Evolutionary conservation across 345 rosid genomes (phyloP), one percentile per base, ranked within the genome.

Genomic region (Citrus maxima): DNA sequence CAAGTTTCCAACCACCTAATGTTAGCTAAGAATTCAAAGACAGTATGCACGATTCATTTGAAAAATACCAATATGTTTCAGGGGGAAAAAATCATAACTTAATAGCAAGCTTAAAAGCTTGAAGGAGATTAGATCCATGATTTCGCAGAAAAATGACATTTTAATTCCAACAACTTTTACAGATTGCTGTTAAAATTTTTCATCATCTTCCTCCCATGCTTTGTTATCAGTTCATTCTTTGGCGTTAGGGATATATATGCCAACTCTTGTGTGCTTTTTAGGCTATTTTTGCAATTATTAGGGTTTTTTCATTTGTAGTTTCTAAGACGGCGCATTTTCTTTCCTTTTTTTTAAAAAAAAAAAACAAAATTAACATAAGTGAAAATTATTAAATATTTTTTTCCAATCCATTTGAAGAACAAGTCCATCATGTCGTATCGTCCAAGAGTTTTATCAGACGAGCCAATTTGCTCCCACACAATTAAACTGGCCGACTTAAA

Each of bases 1-100:
- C 51, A 46, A 13, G 5, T 60, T 67, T 25, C 66, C 70, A 67
- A 27, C 81, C 83, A 64, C 69, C 69, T 18, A 74, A 35, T 71
- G 68, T 60, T 56, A 65, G 75, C 59, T 16, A 40, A 40, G 27
- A 72, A 80, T 80, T 80, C 82, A 76, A 78, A 63, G 66, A 55
- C 73, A 72, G 40, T 61, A 75, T 67, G 68, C 40, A 70, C 28
- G 77, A 46, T 27, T 37, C 62, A 25, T 78, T 64, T 46, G 74
- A 65, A 74, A 74, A 72, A n/a, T 68, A 56, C 35, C 6, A 56
- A 34, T 10, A 25, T 35, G 16, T 72, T 64, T 40, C 51, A 9
- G 24, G 24, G 35, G 25, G 72, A 42, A 42, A 0, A 42, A 42
- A 42, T 42, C 0, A 42, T 37, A 12, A 42, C 12, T 42, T 42